A percentile compares a stretch with the other conserved stretches of the same genome.
phyloP scores from a whole-genome alignment of 208 protist genomes.

The Tetramitus jugosus region DNA sequence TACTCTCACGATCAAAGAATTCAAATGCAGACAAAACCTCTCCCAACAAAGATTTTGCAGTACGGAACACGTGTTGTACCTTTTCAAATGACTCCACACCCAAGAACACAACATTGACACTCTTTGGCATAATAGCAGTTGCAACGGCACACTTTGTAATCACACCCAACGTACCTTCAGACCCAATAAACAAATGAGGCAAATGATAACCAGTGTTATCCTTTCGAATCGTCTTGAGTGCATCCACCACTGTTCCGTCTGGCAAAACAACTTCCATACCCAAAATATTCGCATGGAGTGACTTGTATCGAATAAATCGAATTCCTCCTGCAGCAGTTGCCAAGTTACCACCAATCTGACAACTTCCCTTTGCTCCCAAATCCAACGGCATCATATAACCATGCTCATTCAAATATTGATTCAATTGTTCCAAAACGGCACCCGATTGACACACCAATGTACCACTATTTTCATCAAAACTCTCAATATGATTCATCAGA shows the following conservation, averaged over 20 bases:
- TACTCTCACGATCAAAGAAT: constrained; percentile 72
- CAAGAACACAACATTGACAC: constrained; percentile 71
- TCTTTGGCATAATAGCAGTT: constrained; percentile 46
- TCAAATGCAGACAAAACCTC: constrained; percentile 86
- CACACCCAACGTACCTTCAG: constrained; percentile 87
- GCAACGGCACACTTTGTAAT: constrained; percentile 67
- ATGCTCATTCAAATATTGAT: constrained; percentile 54
- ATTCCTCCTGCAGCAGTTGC: constrained; percentile 93
- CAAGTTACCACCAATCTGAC: constrained; percentile 90
- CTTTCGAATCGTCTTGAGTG: constrained; percentile 73
- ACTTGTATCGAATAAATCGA: constrained; percentile 83
- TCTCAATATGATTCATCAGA: constrained; percentile 9
- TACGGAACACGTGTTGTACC: constrained; percentile 56
- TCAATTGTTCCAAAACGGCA: constrained; percentile 74
- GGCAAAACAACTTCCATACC: constrained; percentile 80
- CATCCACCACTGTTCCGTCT: constrained; percentile 59
- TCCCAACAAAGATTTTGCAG: constrained; percentile 65
- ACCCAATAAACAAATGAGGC: constrained; percentile 92
- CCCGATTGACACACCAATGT: constrained; percentile 58
- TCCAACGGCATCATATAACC: constrained; percentile 84
- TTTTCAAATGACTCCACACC: constrained; percentile 53
- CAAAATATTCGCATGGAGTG: constrained; percentile 82
- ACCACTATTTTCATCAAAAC: constrained; percentile 43
- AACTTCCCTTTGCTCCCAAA: constrained; percentile 88
- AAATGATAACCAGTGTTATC: constrained; percentile 93